These are phyloP conservation scores for Leccinum subgranulosum DNA, from an alignment of 768 basidiomycete species.

Conservation along the genomic window DNA sequence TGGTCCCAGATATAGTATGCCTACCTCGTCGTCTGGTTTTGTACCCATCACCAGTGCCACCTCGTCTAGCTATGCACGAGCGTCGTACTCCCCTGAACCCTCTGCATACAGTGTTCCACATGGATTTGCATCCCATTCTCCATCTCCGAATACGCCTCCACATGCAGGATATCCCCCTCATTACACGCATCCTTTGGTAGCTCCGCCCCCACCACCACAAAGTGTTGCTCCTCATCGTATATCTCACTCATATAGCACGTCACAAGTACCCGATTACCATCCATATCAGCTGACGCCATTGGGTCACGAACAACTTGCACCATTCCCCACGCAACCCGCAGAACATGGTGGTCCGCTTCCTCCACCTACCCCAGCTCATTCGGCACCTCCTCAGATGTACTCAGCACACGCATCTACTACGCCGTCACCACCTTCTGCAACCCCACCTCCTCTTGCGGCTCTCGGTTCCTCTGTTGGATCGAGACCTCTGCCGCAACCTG, in stretches of 20 bases:
- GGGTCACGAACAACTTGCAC: conserved; percentile 19
- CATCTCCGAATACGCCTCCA: conserved; percentile 18
- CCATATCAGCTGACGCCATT: conserved; percentile 19
- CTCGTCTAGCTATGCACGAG: conserved; percentile 35
- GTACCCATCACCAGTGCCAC: conserved; percentile 46
- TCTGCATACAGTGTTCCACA: conserved; percentile 32
- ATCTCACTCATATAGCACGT: conserved; percentile 27
- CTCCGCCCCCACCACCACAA: conserved; percentile 9
- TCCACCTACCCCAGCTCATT: conserved; percentile 22
- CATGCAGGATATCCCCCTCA: conserved; percentile 21
- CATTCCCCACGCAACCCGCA: conserved; percentile 27
- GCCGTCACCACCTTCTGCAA: conserved; percentile 27
- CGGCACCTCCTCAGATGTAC: conserved; percentile 27
- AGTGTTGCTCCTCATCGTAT: conserved; percentile 17
- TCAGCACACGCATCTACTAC: conserved; percentile 14
- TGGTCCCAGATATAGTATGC: conserved; percentile 66
- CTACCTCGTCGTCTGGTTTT: conserved; percentile 67
- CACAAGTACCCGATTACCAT: conserved; percentile 27
- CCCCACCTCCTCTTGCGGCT: conserved; percentile 1
- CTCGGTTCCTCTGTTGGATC: conserved; percentile 17
- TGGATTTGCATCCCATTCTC: conserved; percentile 40
- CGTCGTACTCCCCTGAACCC: conserved; percentile 34
- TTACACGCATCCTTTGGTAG: conserved; percentile 3
- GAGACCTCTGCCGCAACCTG: conserved; percentile 32
- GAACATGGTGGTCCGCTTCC: conserved; percentile 18